Conservation (phyloP, 192 early-diverging fungal species). For the Rhizophagus sp. region DNA sequence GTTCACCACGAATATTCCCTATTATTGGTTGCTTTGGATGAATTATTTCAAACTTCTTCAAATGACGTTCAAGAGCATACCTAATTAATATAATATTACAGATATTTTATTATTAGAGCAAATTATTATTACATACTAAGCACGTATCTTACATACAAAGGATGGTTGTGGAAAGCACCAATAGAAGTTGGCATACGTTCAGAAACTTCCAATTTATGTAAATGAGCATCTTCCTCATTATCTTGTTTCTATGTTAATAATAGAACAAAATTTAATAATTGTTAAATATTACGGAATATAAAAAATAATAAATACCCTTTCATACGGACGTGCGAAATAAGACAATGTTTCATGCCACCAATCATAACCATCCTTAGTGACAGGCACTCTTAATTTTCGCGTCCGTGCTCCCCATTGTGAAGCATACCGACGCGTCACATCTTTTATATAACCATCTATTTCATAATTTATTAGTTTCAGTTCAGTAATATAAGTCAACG, state of each 20-base stretch:
- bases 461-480: background rate
- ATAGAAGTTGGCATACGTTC: constrained; percentile 80
- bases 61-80: constrained; percentile 82
- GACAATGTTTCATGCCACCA: constrained; percentile 47
- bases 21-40: constrained; percentile 70
- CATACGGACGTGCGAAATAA: constrained; percentile 37
- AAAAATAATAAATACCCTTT: constrained; percentile 27
- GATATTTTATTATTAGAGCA: background rate
- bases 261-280: constrained; percentile 27
- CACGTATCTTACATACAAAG: constrained; percentile 53
- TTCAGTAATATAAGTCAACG: background rate
- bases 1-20: constrained; percentile 73
- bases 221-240: constrained; percentile 50
- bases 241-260: constrained; percentile 32
- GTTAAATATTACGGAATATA: background rate
- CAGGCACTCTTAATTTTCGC: constrained; percentile 48
- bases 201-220: constrained; percentile 43
- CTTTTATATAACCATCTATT: constrained; percentile 53
- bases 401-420: constrained; percentile 53
- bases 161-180: constrained; percentile 78
- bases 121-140: background rate
- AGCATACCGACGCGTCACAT: constrained; percentile 72
- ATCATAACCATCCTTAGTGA: constrained; percentile 39
- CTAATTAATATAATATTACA: constrained; percentile 32
- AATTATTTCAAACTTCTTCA: constrained; percentile 78